Base-by-base conservation (phyloP, 1,284 basidiomycete genomes). In the Golubevia pallescens region DNA sequence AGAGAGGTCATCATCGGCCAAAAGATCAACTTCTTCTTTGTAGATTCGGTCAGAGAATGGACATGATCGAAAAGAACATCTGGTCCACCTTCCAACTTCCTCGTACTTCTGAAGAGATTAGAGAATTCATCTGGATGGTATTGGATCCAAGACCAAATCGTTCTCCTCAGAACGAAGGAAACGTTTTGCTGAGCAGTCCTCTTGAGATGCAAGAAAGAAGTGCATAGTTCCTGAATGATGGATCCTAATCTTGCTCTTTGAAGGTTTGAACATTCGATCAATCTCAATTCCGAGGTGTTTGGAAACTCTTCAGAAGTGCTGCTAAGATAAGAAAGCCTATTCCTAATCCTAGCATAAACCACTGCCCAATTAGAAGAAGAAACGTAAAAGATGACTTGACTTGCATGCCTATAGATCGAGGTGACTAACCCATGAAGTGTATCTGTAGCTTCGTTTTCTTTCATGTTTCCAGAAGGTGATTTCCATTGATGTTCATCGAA, bases 141-240 rank as follows among this genome's bases (percentile, higher is more conserved):
- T 58, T 93, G 91, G 59, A 97, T 92, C 94, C 94, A 97, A 68
- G 93, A 93, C 94, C 94, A 96, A 32, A 97, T 88, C 0, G 93
- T 93, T 42, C 90, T 89, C 14, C 93, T 90, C 38, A 97, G 88
- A 19, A 92, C 90, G 4, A 90, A 87, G 0, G 93, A 91, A 38
- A 95, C 88, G 0, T 92, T 90, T 2, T 90, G 86, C 75, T 94
- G 93, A 0, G 91, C 90, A 48, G 92, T 91, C 54, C 89, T 89
- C 75, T 91, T 91, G 89, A 97, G 92, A 80, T 93, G 93, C 16
- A 95, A 90, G 57, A 97, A 90, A 1, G 94, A 88, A 0, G 92
- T 92, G 0, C 92, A 92, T 5, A 97, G 86, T 79, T 97, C 95
- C 91, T 79, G 53, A 32, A 74, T 48, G 60, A 68, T 54, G 70